Base-by-base conservation (phyloP, 2,329 filamentous ascomycete species). In the Falciphora oryzae region DNA sequence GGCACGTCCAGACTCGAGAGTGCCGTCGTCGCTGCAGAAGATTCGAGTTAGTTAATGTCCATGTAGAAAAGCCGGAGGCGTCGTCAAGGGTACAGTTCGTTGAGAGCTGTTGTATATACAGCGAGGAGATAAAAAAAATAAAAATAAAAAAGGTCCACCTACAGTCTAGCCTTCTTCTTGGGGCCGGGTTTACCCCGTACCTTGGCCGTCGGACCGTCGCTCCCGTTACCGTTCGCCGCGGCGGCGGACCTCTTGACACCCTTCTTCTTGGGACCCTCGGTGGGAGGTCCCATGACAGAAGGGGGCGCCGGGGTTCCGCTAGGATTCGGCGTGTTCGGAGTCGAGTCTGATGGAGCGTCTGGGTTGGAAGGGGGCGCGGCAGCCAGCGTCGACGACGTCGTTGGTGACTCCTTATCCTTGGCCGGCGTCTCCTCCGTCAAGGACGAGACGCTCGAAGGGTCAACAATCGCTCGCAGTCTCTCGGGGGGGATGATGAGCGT, bases 131-230 rank as follows among this genome's bases (percentile, higher is more conserved):
- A 53, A 22, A 53, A n/a, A n/a, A n/a, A n/a, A n/a, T n/a, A n/a
- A n/a, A n/a, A n/a, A n/a, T n/a, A n/a, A n/a, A n/a, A n/a, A 53
- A 18, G 22, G 27, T 62, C 29, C 64, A 89, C 93, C 80, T 89
- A 97, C 94, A 97, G 79, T 83, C 90, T 89, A 69, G 91, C 89
- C 81, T 96, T 97, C 86, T 97, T 97, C 85, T 97, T 98, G 0
- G 94, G 94, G 8, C 94, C 94, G 8, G 95, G 94, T 80, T 96
- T 96, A 74, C 90, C 90, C 74, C 91, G 83, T 64, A 88, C 82
- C 76, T 91, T 93, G n/a, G 88, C 81, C 4, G 44, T 53, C 31
- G 80, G 73, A 44, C 80, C 82, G 68, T 93, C 91, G 67, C 78
- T 77, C 73, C 87, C 82, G 78, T 90, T 89, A 65, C 69, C 58